phyloP scores from a whole-genome alignment of 768 basidiomycete genomes.

The Lactarius trivialis region DNA sequence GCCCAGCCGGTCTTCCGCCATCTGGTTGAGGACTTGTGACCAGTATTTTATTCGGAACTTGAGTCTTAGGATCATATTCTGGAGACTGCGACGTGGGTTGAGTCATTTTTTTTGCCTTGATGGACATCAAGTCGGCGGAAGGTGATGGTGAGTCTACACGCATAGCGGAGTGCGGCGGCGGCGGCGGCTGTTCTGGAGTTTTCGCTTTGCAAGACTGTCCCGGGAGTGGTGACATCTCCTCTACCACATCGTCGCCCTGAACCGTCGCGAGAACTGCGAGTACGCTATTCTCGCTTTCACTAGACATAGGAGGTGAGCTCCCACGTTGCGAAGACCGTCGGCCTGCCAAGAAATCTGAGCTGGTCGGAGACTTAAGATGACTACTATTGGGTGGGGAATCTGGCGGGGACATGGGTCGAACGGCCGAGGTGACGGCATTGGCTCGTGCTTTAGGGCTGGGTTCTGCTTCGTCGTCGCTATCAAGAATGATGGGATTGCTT shows the following conservation, averaged over 20 bases:
- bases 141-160: not conserved
- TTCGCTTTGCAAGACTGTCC: not conserved
- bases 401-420: not conserved
- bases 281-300: not conserved
- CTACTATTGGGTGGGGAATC: not conserved
- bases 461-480: conserved; percentile 13
- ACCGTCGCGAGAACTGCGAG: not conserved
- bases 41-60: not conserved
- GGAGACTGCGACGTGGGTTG: not conserved
- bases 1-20: not conserved
- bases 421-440: not conserved
- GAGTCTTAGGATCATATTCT: not conserved
- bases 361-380: not conserved
- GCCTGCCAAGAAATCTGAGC: not conserved
- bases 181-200: not conserved
- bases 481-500: conserved; percentile 17
- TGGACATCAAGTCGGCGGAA: not conserved
- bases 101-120: not conserved
- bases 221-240: not conserved
- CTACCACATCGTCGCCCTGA: not conserved
- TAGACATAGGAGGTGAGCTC: not conserved
- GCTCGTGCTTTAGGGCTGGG: not conserved
- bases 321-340: not conserved
- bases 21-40: not conserved
- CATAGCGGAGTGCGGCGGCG: not conserved